Percentiles rank a stretch among this genome's conserved stretches.
Evolutionary conservation across 1,284 basidiomycete genomes (phyloP).

Genomic region (Cryptococcus sp.): DNA sequence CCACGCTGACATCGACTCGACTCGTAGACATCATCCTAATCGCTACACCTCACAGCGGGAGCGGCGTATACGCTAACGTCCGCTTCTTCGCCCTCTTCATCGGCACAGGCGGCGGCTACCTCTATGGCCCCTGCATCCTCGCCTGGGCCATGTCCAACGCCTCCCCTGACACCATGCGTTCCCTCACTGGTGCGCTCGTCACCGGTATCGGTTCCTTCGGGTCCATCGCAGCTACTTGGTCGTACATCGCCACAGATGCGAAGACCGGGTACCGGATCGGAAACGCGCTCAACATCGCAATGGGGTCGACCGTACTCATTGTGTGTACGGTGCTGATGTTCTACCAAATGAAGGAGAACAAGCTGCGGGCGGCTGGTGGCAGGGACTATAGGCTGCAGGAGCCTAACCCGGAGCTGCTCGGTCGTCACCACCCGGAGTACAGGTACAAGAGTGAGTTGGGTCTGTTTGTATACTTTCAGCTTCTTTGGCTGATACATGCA

Average conservation of each 20-base stretch:
- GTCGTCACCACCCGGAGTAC: conserved; percentile 15
- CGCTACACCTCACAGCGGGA: conserved; percentile 5
- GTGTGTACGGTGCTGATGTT: conserved; percentile 12
- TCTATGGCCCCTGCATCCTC: conserved; percentile 23
- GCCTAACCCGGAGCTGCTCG: conserved; percentile 11
- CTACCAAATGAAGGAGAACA: conserved; percentile 19
- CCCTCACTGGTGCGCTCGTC: conserved; percentile 13
- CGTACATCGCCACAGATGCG: conserved; percentile 25
- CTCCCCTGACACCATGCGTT: conserved; percentile 16
- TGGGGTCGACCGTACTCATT: conserved; percentile 16
- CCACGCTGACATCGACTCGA: not conserved
- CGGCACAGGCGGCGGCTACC: conserved; percentile 16
- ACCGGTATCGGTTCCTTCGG: conserved; percentile 13
- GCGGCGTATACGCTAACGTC: conserved; percentile 11
- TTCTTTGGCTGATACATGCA: no score
- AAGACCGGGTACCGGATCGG: conserved; percentile 22
- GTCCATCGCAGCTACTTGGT: conserved; percentile 22
- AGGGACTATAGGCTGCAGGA: conserved; percentile 20
- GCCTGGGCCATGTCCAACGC: conserved; percentile 23
- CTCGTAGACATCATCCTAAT: conserved; percentile 11
- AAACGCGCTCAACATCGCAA: conserved; percentile 25
- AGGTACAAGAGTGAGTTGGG: conserved; percentile 12
- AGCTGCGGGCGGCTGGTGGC: conserved; percentile 15
- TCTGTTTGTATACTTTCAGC: no score
- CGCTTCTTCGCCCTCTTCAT: conserved; percentile 25